A percentile compares a stretch with the other conserved stretches of the same genome.
Conservation (phyloP, 768 basidiomycete genomes). For the Boletellus sp. region DNA sequence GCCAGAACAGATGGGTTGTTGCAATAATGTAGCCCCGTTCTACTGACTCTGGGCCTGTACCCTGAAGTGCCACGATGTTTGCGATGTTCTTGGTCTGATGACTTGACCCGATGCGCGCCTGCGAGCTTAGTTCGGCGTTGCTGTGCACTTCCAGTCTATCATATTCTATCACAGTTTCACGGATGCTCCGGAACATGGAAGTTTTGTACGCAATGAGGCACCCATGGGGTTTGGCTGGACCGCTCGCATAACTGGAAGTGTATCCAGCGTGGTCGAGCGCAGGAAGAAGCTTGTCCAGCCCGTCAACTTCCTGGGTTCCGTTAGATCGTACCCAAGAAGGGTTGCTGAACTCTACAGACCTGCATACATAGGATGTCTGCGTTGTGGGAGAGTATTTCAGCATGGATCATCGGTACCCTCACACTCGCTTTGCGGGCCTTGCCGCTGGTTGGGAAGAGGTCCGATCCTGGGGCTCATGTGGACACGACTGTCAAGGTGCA, state of each 20-base stretch:
- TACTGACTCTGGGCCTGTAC: conserved; percentile 29
- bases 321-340: not conserved
- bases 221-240: conserved; percentile 78
- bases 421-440: conserved; percentile 73
- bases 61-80: conserved; percentile 63
- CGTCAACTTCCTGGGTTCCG: conserved; percentile 75
- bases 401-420: conserved; percentile 70
- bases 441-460: conserved; percentile 76
- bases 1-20: conserved; percentile 96
- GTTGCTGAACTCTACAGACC: conserved; percentile 38
- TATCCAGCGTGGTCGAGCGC: conserved; percentile 64
- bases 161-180: conserved; percentile 54
- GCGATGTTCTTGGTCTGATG: conserved; percentile 81
- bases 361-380: conserved; percentile 87
- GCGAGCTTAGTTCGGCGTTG: conserved; percentile 30
- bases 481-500: not conserved
- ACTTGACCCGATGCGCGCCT: conserved; percentile 49
- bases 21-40: conserved; percentile 65
- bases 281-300: conserved; percentile 68
- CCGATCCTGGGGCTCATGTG: conserved; percentile 50
- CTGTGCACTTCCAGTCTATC: conserved; percentile 58
- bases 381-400: conserved; percentile 68
- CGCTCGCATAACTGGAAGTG: conserved; percentile 59
- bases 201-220: conserved; percentile 76
- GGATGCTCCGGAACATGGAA: conserved; percentile 44